Base-by-base conservation (phyloP, 805 yeast species). In the Nakazawaea ambrosiae region DNA sequence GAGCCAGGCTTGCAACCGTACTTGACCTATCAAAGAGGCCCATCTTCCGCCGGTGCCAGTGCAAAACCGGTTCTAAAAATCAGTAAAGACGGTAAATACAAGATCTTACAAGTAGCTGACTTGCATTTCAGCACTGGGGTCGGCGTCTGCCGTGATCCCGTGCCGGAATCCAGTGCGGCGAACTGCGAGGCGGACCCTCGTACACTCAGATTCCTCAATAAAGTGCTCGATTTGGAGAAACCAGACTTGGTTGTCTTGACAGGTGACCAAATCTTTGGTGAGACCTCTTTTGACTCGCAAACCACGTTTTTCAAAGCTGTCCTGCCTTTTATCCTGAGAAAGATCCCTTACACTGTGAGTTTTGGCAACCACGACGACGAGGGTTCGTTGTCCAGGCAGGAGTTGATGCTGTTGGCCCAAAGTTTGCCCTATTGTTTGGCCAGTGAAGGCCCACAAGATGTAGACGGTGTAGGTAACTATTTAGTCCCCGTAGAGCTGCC, bases 281-380 rank as follows among this genome's bases (percentile, higher is more conserved):
- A 73, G 28, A 70, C 65, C 31, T 68, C 85, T 0, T 87, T 85
- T 7, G 97, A 90, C 53, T 70, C 96, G 0, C 81, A 80, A 47
- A 78, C 95, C 0, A 76, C 96, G 0, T 49, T 87, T n/a, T 67
- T 81, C 42, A 90, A 92, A 53, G 86, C 81, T 0, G 66, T 82
- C 8, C 63, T 69, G 9, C 94, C 95, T 0, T 73, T 86, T 20
- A 70, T 89, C 18, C 49, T 61, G 12, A 62, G 84, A 33, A 58
- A 68, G 34, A 81, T 89, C 7, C 97, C 97, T 3, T 92, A 73
- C 65, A 90, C 96, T 0, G 68, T 83, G 46, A 77, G 80, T 7
- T 69, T 90, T 65, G 98, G 98, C 1, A 92, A 92, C 55, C 98
- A 92, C 55, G 98, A 92, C 55, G 92, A 82, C 51, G 95, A 89